Evolutionary conservation across 1,284 basidiomycete species (phyloP), one percentile per base, ranked within the genome.

Genomic region (Puccinia hordei): DNA sequence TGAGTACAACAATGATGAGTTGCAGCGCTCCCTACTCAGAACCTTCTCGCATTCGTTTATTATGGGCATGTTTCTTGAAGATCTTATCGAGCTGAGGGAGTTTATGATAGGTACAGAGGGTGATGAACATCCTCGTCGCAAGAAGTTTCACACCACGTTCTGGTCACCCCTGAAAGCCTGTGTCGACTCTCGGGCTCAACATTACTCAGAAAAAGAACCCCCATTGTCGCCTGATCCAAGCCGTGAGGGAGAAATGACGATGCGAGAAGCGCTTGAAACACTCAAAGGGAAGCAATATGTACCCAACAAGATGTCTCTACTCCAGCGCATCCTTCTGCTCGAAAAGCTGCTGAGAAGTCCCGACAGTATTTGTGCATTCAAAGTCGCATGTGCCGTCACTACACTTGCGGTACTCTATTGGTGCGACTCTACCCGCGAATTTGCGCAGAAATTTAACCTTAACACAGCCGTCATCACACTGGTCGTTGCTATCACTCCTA

Each of bases 391-490:
- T 27, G 85, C 84, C 5, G 83, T 84, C 6, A 81, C 83, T 0
- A 83, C 86, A 9, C 86, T 85, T 81, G 83, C 84, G 3, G 83
- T 85, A 17, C 73, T 84, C 27, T 66, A 77, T 72, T 83, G 81
- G 72, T 84, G 82, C 27, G 73, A 83, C 4, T 77, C 81, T 5
- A 81, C 83, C 0, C 81, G 85, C 57, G 61, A 68, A 13, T 86
- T 85, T 82, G 86, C 86, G 77, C 83, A 86, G 61, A 82, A 82
- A 55, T 87, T 85, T 68, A 82, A 82, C 30, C 71, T 86, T 41
- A 85, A 83, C 0, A 82, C 83, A 1, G 85, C 85, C 19, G 81
- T 86, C 30, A 82, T 86, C 38, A 86, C 86, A 0, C 83, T 86
- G 27, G 82, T 85, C 19, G 85, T 86, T 33, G 84, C 85, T 2